Evolutionary conservation across 1,284 basidiomycete genomes (phyloP).

Genomic region (Ustilago bromivora): DNA sequence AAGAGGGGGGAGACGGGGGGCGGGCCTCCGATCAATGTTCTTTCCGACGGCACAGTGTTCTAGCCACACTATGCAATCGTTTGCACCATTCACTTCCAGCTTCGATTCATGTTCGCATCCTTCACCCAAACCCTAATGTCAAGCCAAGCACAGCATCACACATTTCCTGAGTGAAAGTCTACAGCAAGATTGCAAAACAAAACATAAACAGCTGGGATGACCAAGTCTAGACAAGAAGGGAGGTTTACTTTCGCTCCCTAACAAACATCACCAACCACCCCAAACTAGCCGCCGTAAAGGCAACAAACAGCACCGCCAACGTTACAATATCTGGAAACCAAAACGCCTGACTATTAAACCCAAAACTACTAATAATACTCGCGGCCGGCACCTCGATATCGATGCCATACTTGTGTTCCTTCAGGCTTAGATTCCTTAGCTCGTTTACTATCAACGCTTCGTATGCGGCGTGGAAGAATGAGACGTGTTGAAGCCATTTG

Average conservation of each 20-base stretch:
- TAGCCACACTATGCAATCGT: not conserved
- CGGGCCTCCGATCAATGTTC: constrained; percentile 79
- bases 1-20: constrained; percentile 80
- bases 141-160: not conserved
- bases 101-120: too few relatives aligned
- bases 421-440: constrained; percentile 88
- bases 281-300: constrained; percentile 25
- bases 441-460: constrained; percentile 96
- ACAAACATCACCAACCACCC: constrained; percentile 54
- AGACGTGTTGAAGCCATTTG: constrained; percentile 87
- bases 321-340: constrained; percentile 57
- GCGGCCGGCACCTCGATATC: constrained; percentile 61
- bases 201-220: too few relatives aligned
- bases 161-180: too few relatives aligned
- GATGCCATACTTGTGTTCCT: constrained; percentile 73
- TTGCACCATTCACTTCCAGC: too few relatives aligned
- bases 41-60: constrained; percentile 46
- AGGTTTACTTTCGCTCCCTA: constrained; percentile 44
- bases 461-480: constrained; percentile 99
- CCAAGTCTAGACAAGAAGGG: too few relatives aligned
- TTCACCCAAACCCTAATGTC: too few relatives aligned
- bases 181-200: too few relatives aligned
- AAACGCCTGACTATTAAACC: constrained; percentile 57
- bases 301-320: constrained; percentile 36
- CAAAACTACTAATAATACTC: constrained; percentile 53